Percentiles rank a stretch among this genome's conserved stretches.
phyloP scores from a whole-genome alignment of 148 eudicot genomes.

The Rhododendron ovatum region DNA sequence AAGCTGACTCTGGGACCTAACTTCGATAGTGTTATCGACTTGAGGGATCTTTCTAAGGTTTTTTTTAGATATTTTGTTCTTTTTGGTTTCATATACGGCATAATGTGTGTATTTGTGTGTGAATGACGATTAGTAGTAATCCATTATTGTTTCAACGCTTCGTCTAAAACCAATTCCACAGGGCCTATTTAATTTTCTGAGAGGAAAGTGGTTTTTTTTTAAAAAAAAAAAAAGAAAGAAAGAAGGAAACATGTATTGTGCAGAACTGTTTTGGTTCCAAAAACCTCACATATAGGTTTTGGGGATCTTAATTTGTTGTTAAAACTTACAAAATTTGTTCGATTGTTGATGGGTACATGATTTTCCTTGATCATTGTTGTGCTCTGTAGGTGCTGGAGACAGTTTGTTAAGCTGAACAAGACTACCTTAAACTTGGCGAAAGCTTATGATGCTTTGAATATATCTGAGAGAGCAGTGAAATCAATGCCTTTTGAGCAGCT shows the following conservation, averaged over 20 bases:
- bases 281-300: not conserved
- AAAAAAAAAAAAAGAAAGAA: too few relatives aligned
- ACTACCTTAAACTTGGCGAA: conserved; percentile 64
- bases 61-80: not conserved
- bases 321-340: not conserved
- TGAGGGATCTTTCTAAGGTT: not conserved
- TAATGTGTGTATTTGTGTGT: not conserved
- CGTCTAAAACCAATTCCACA: not conserved
- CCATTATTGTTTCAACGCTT: not conserved
- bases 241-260: not conserved
- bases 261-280: not conserved
- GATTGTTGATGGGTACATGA: not conserved
- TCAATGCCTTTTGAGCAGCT: conserved; percentile 90
- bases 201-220: not conserved
- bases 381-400: conserved; percentile 70
- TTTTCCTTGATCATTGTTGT: not conserved
- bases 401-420: conserved; percentile 45
- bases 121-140: not conserved
- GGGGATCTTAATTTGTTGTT: not conserved
- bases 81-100: not conserved
- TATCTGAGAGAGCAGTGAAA: conserved; percentile 50
- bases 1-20: not conserved
- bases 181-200: not conserved
- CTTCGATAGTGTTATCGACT: not conserved
- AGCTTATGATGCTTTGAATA: conserved; percentile 46